Base-by-base conservation (phyloP, 495 filamentous ascomycete species). In the Talaromyces wortmannii region DNA sequence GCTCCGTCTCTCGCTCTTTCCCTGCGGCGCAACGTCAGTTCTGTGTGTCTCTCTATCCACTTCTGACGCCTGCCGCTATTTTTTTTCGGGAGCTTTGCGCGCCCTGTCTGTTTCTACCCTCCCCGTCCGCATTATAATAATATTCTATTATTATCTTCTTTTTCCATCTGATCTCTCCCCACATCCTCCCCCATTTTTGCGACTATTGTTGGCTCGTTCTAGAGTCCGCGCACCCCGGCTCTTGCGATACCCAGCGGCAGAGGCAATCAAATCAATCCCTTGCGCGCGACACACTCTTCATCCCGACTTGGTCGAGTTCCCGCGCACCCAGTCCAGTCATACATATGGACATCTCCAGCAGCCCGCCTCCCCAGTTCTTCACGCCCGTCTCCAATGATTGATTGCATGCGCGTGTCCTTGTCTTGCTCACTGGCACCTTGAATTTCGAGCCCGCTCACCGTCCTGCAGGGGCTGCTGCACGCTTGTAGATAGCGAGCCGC, bases 401-500 rank as follows among this genome's bases (percentile, higher is more conserved):
- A 40, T 40, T 13, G 36, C 36, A 40, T 40, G 36, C 36, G 13
- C 36, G 23, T 32, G n/a, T 23, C 29, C 52, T 30, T n/a, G 29
- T 60, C 45, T 6, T 42, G 1, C n/a, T 55, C 23, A 32, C 29
- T 5, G 59, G 23, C 23, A 23, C 23, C 23, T 23, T 23, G 23
- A 23, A 23, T 23, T 23, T 23, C 23, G 23, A 56, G 23, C 23
- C 23, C n/a, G n/a, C n/a, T 23, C 23, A 23, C 1, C 23, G 23
- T 23, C 23, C 23, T 23, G 23, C 23, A 23, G 23, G 23, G 4
- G 23, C 23, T 23, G 23, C 23, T 23, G 23, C 23, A 23, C 23
- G 23, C 23, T 23, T 23, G 4, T 23, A 23, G 23, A 23, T 23
- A 61, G 63, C 59, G 49, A 56, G 64, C 61, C 23, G 23, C 63